Base-by-base conservation (phyloP, 2,329 filamentous ascomycete genomes). In the Seiridium unicorne region DNA sequence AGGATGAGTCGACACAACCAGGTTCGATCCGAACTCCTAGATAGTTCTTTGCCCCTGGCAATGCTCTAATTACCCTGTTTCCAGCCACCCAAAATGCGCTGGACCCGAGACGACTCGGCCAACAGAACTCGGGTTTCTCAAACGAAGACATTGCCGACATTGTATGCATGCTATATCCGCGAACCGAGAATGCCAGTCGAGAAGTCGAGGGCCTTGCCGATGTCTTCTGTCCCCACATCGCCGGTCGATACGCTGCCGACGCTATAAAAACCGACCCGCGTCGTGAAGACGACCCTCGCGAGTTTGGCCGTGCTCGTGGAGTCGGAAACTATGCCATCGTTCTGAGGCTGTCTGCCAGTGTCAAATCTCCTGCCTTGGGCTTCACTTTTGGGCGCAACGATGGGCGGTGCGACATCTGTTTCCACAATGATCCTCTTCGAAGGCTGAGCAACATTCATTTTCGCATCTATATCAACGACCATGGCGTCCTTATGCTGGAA, bases 381-480 rank as follows among this genome's bases (percentile, higher is more conserved):
- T 98, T 96, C 75, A 84, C 86, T 48, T 98, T 99, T 74, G 95
- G 95, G 36, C 88, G 95, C 59, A 94, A 95, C 69, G 66, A 75
- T 0, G 67, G 73, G 51, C 82, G 85, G 40, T 95, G 91, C 74
- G 95, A 99, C 60, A 76, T 93, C 51, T 84, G 84, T 67, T 86
- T 92, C 53, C 74, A 78, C 42, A 81, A 88, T 63, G 89, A 94
- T 65, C 84, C 84, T 0, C 79, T 85, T 57, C 89, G 86, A 72
- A 85, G 91, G 48, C 84, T 99, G 61, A 98, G 94, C 79, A 97
- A 98, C 71, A 83, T 90, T n/a, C 95, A 99, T 73, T 99, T 98
- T 73, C 89, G 92, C 57, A 96, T 99, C 63, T 97, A 90, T 70
- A 82, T 97, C 67, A 99, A 96, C 68, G 81, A 87, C n/a, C 86